Percentiles rank a stretch among this genome's conserved stretches.
Conservation (phyloP, 2,329 filamentous ascomycete species). For the Botrytis galanthina region DNA sequence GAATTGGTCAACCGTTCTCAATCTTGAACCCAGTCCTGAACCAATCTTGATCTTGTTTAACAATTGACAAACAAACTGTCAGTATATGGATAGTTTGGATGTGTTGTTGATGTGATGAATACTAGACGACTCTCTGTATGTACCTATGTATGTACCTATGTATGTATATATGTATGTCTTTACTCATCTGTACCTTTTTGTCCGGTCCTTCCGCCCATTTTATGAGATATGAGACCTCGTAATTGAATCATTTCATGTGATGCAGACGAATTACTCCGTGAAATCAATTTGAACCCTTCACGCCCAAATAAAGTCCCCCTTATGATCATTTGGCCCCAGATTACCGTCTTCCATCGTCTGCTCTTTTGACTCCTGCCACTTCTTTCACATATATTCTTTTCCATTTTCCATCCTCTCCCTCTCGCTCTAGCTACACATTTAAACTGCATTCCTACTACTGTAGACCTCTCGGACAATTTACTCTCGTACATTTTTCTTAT, state of each 20-base stretch:
- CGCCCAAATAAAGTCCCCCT: not conserved
- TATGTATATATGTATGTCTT: too few species aligned
- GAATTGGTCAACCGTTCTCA: not conserved
- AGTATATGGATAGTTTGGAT: too few species aligned
- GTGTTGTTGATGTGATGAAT: not conserved
- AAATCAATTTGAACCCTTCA: not conserved
- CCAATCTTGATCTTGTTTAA: not conserved
- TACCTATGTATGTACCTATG: too few species aligned
- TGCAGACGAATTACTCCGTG: slow-evolving; percentile 2
- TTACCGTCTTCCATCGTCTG: too few species aligned
- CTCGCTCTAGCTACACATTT: not conserved
- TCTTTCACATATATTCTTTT: not conserved
- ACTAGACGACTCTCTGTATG: not conserved
- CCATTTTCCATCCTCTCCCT: not conserved
- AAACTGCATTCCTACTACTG: too few species aligned
- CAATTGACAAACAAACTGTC: not conserved
- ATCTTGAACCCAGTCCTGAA: not conserved
- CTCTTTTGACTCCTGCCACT: not conserved
- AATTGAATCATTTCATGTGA: slow-evolving; percentile 19
- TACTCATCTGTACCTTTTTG: not conserved
- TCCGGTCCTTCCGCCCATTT: not conserved
- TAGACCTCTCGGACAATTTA: not conserved
- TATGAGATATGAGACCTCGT: slow-evolving; percentile 9
- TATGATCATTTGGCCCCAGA: not conserved
- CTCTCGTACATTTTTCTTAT: not conserved